phyloP scores from a whole-genome alignment of 2,329 filamentous ascomycete species.

The Cylindrodendrum hubeiense region DNA sequence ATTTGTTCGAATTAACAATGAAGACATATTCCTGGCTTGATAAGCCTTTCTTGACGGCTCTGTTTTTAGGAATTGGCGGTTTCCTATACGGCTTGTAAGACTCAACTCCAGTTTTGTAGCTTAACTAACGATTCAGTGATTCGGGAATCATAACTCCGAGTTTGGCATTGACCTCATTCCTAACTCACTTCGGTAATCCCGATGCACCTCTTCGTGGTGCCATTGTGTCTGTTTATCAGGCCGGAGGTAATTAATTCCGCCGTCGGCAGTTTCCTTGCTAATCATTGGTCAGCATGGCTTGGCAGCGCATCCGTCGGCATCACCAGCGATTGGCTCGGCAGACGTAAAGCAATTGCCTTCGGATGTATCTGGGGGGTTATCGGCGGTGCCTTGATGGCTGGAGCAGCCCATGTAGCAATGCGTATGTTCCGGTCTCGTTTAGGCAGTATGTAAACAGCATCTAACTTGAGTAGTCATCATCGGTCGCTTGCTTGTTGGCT shows the following conservation, averaged over 20 bases:
- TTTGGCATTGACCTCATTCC: constrained; percentile 51
- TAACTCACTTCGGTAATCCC: constrained; percentile 51
- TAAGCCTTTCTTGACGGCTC: constrained; percentile 54
- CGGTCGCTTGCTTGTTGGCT: constrained; percentile 53
- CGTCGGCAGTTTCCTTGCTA: not conserved
- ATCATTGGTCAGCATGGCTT: constrained; percentile 48
- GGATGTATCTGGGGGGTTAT: constrained; percentile 55
- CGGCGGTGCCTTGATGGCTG: constrained; percentile 55
- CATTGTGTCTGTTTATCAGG: constrained; percentile 56
- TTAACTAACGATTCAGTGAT: constrained; percentile 45
- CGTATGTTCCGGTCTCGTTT: constrained; percentile 43
- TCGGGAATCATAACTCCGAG: constrained; percentile 58
- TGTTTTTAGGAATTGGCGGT: constrained; percentile 55
- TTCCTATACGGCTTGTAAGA: constrained; percentile 56
- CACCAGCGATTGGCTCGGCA: constrained; percentile 52
- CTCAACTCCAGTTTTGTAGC: accelerated
- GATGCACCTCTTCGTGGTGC: constrained; percentile 51
- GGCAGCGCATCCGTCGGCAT: constrained; percentile 55
- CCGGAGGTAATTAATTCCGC: constrained; percentile 46
- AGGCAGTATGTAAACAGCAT: accelerated
- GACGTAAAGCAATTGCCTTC: constrained; percentile 55
- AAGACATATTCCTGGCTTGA: constrained; percentile 49
- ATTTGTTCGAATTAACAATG: constrained; percentile 25
- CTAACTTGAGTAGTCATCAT: constrained; percentile 48
- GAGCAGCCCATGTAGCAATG: constrained; percentile 55